A percentile compares a stretch with the other conserved stretches of the same genome.
Conservation (phyloP, 805 yeast genomes). For the Cyberlindnera americana region DNA sequence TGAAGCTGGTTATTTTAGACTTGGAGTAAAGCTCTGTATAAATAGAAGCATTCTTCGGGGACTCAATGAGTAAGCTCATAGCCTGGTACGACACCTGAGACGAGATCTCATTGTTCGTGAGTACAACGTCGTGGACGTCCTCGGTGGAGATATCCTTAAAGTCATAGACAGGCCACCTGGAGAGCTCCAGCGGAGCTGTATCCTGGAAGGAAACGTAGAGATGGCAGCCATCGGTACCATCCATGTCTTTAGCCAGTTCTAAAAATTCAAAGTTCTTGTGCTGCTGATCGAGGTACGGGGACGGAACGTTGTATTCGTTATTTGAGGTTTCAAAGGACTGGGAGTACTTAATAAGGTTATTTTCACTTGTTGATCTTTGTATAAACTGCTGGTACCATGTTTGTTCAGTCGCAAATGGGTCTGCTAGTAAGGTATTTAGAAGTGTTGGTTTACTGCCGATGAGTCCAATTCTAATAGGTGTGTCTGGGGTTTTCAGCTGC, state of each 20-base stretch:
- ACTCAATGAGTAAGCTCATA: slow-evolving; percentile 23
- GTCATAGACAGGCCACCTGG: slow-evolving; percentile 22
- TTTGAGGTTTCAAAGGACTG: slow-evolving; percentile 19
- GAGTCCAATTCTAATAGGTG: slow-evolving; percentile 29
- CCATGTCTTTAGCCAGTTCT: slow-evolving; percentile 18
- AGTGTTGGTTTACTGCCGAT: slow-evolving; percentile 24
- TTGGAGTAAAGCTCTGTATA: slow-evolving; percentile 24
- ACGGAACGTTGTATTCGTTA: slow-evolving; percentile 26
- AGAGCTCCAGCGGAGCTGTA: slow-evolving; percentile 9
- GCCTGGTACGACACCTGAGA: slow-evolving; percentile 24
- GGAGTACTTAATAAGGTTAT: slow-evolving; percentile 23
- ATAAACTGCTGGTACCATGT: slow-evolving; percentile 27
- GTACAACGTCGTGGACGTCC: slow-evolving; percentile 9
- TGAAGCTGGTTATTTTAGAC: slow-evolving; percentile 25
- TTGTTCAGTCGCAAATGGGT: slow-evolving; percentile 32
- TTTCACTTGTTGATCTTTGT: slow-evolving; percentile 3
- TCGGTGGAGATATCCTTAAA: slow-evolving; percentile 15
- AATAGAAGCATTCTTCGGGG: slow-evolving; percentile 28
- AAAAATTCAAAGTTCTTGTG: slow-evolving; percentile 25
- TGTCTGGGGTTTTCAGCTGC: slow-evolving; percentile 12
- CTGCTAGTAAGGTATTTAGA: slow-evolving; percentile 29
- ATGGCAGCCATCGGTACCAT: slow-evolving; percentile 29
- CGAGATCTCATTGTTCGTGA: slow-evolving; percentile 25
- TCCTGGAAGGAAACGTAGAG: slow-evolving; percentile 25
- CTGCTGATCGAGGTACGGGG: slow-evolving; percentile 22